Percentiles rank a stretch among this genome's conserved stretches.
Conservation (phyloP, 805 yeast species). For the Metschnikowia reukaufii region DNA sequence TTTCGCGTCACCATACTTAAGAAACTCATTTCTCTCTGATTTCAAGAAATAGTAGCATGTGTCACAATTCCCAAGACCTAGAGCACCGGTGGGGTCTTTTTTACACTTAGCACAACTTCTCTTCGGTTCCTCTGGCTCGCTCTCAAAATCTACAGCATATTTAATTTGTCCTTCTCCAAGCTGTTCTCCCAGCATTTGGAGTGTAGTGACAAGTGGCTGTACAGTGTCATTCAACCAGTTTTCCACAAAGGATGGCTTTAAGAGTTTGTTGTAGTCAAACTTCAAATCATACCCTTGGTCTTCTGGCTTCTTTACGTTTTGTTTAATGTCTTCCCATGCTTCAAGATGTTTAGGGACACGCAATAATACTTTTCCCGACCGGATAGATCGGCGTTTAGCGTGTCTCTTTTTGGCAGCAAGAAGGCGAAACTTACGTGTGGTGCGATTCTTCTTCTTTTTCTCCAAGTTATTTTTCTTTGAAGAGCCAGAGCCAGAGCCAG, state of each 20-base stretch:
- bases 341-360: background rate
- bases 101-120: background rate
- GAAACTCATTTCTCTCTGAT: background rate
- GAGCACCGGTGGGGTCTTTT: background rate
- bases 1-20: background rate
- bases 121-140: background rate
- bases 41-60: background rate
- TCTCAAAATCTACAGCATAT: background rate
- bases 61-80: background rate
- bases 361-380: background rate
- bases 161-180: background rate
- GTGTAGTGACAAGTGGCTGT: background rate
- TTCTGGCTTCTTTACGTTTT: background rate
- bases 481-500: too few species aligned
- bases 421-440: background rate
- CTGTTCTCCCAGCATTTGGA: background rate
- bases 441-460: background rate
- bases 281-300: background rate
- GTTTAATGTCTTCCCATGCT: background rate
- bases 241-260: background rate
- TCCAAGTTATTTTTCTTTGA: background rate
- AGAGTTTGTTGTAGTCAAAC: background rate
- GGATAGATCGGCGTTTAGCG: background rate
- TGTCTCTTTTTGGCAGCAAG: background rate
- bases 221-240: background rate